Evolutionary conservation across 108 stramenopile genomes (phyloP), one percentile per base, ranked within the genome.

Genomic region (Poteriospumella lacustris): DNA sequence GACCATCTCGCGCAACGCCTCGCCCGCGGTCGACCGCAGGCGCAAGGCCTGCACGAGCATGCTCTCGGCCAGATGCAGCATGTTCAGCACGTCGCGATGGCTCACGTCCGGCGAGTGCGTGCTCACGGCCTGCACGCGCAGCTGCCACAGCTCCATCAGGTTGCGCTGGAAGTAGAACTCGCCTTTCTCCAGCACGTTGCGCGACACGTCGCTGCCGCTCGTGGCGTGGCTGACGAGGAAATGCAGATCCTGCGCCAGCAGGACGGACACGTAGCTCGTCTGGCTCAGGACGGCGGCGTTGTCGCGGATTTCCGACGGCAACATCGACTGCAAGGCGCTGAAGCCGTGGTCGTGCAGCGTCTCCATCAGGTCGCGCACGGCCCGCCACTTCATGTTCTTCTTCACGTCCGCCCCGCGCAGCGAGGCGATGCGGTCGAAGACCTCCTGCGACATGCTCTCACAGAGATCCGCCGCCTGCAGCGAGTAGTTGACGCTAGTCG

Each of bases 341-440:
- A 58, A 29, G 42, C 76, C 56, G 24, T 56, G 52, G 15, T 82
- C 90, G 31, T 90, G 91, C 41, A 97, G 88, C 33, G 96, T 82
- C 68, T 97, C 95, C 0, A 90, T 79, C 0, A 64, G 36, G 31
- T 64, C 60, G 5, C 15, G 15, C 60, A 98, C 81, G 36, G 95
- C 97, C 38, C 93, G 79, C 68, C 94, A 90, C 81, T 98, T 98
- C 85, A 94, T 89, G 42, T 85, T 88, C 75, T 92, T 91, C 1
- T 92, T 88, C 0, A 88, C 83, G 40, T 93, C 92, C 39, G 79
- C 75, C 2, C 58, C 68, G 38, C 94, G 81, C 70, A 98, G 85
- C 29, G 79, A 59, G 3, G 89, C 79, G 34, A 96, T 94, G 24
- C 97, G 89, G 0, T 85, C 87, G 43, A 98, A 93, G 34, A 96